These are phyloP conservation scores for Tephrocybe rancida DNA, from an alignment of 768 basidiomycete genomes.

Conservation along the genomic window DNA sequence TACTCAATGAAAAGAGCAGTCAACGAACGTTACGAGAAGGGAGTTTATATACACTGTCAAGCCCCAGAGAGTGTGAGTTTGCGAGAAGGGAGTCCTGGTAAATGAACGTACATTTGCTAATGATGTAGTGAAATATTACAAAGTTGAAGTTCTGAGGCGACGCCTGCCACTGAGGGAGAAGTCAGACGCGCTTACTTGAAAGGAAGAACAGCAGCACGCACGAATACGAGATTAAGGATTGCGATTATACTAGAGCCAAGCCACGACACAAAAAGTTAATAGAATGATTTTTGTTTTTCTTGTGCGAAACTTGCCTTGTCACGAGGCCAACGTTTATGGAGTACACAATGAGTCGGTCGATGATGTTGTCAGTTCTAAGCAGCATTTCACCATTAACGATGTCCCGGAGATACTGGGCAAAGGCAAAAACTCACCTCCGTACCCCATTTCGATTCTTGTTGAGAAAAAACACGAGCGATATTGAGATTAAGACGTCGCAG, in stretches of 20 bases:
- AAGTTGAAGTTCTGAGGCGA: conserved; percentile 5
- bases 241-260: conserved; percentile 1
- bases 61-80: not conserved
- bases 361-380: conserved; percentile 1
- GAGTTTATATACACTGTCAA: conserved; percentile 1
- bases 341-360: conserved; percentile 3
- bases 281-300: not conserved
- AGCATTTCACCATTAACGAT: not conserved
- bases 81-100: not conserved
- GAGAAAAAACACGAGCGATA: conserved; percentile 1
- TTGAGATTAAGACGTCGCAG: conserved; percentile 6
- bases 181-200: not conserved
- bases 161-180: conserved; percentile 1
- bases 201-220: not conserved
- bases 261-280: too few species aligned
- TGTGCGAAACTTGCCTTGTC: not conserved
- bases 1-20: not conserved
- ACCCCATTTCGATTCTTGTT: conserved; percentile 7
- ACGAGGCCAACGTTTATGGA: conserved; percentile 7
- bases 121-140: conserved; percentile 5
- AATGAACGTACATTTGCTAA: conserved; percentile 3
- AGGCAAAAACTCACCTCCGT: not conserved
- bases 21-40: not conserved
- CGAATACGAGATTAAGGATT: conserved; percentile 6
- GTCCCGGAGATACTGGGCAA: not conserved